Evolutionary conservation across 805 yeast genomes (phyloP), one percentile per base, ranked within the genome.

Genomic region (Candida manassasensis): DNA sequence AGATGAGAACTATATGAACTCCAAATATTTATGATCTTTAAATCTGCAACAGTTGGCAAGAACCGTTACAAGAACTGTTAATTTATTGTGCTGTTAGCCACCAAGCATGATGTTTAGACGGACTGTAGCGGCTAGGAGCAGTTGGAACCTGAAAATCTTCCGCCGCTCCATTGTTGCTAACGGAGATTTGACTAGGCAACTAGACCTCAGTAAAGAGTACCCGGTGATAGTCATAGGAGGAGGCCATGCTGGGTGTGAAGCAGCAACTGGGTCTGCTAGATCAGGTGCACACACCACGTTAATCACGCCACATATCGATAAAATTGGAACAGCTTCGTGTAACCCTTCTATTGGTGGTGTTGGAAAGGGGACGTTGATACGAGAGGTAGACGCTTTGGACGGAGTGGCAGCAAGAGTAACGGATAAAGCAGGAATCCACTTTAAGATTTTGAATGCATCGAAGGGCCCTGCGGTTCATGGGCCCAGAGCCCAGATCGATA

Each of bases 221-320:
- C 90, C 88, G 0, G 96, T 88, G 0, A 72, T 90, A 1, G 90
- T 93, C 4, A 77, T 93, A 14, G 99, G 99, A 4, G 99, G 95
- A 9, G 99, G 99, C 0, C 99, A 93, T 64, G 98, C 98, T 22
- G 99, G 99, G 9, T 81, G 95, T 47, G 99, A 93, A 59, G 98
- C 99, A 0, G 93, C 96, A 2, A 71, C 96, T 0, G 97, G 90
- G 0, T 70, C 96, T 1, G 95, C 97, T 1, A 69, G 99, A 42
- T 53, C 84, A 1, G 97, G 97, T 0, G 73, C 81, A 2, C 41
- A 52, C 3, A 82, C 95, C 0, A 64, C 80, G 2, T 64, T 93
- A 18, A 68, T 93, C 2, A 89, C 98, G 0, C 97, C 96, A 2
- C 73, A 69, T 30, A 51, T 77, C 21, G 54, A 67, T 19, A 84